phyloP scores from a whole-genome alignment of 2,329 filamentous ascomycete genomes.

The Fulvia fulva region DNA sequence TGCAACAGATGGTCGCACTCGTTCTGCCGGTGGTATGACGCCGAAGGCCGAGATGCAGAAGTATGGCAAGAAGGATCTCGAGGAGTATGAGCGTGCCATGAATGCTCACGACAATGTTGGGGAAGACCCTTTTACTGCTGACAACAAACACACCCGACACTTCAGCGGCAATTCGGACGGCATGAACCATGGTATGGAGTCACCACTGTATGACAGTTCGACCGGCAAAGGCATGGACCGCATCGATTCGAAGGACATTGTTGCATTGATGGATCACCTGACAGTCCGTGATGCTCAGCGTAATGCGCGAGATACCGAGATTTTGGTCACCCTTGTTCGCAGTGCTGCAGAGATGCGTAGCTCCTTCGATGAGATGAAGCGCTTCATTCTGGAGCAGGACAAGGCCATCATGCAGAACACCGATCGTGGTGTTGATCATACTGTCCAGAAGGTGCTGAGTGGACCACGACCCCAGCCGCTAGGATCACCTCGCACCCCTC shows the following conservation, averaged over 20 bases:
- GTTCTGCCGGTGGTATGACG: constrained; percentile 43
- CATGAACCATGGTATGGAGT: constrained; percentile 54
- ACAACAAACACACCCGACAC: constrained; percentile 58
- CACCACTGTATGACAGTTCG: constrained; percentile 84
- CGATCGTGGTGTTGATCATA: constrained; percentile 83
- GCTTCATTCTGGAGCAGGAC: constrained; percentile 84
- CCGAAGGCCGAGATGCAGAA: constrained; percentile 38
- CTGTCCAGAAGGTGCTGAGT: constrained; percentile 74
- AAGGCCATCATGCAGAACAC: constrained; percentile 81
- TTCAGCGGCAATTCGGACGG: constrained; percentile 89
- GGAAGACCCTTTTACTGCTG: constrained; percentile 64
- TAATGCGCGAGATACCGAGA: constrained; percentile 93
- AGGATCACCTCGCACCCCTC: constrained; percentile 54
- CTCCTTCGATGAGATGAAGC: constrained; percentile 93
- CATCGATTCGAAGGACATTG: constrained; percentile 94
- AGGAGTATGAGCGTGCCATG: constrained; percentile 48
- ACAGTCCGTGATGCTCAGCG: constrained; percentile 95
- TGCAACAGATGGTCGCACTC: constrained; percentile 66
- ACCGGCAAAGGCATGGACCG: constrained; percentile 83
- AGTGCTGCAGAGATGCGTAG: constrained; percentile 96
- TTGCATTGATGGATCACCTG: constrained; percentile 96
- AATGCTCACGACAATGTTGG: constrained; percentile 39
- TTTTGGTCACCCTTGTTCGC: constrained; percentile 87
- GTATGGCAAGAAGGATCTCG: constrained; percentile 55
- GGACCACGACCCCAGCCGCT: constrained; percentile 81